Conservation (phyloP, 345 rosid genomes). For the Acer yangbiense region DNA sequence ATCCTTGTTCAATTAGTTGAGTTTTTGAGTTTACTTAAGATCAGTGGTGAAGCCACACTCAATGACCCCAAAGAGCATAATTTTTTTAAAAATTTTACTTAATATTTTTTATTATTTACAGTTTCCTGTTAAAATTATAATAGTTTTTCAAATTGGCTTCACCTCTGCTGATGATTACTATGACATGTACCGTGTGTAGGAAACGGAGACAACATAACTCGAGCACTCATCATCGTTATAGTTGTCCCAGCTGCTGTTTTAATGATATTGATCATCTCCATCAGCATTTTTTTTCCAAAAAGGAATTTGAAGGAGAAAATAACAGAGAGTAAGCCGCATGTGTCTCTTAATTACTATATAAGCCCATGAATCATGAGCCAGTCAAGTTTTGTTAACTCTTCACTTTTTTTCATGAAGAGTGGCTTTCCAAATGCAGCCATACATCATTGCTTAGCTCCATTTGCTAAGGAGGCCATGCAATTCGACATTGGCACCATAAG, state of each 20-base stretch:
- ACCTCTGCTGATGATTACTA: not conserved
- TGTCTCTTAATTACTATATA: not conserved
- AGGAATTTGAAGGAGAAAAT: not conserved
- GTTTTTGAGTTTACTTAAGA: too few species aligned
- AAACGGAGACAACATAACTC: not conserved
- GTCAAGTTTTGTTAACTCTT: too few species aligned
- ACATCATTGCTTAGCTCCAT: not conserved
- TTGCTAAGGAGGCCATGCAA: constrained; percentile 11
- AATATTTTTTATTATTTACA: too few species aligned
- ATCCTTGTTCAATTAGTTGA: too few species aligned
- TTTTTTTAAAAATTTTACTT: too few species aligned
- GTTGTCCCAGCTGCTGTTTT: not conserved
- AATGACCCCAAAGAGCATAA: too few species aligned
- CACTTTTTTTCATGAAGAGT: not conserved
- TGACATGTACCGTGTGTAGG: not conserved
- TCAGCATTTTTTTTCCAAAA: not conserved
- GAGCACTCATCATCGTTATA: not conserved
- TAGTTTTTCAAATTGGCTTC: too few species aligned
- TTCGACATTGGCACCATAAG: constrained; percentile 28
- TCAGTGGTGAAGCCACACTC: too few species aligned
- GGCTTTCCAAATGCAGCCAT: not conserved
- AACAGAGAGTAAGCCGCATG: not conserved
- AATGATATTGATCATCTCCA: not conserved
- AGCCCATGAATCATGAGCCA: too few species aligned
- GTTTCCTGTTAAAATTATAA: too few species aligned